phyloP scores from a whole-genome alignment of 495 filamentous ascomycete species.

The Platismatia glauca region DNA sequence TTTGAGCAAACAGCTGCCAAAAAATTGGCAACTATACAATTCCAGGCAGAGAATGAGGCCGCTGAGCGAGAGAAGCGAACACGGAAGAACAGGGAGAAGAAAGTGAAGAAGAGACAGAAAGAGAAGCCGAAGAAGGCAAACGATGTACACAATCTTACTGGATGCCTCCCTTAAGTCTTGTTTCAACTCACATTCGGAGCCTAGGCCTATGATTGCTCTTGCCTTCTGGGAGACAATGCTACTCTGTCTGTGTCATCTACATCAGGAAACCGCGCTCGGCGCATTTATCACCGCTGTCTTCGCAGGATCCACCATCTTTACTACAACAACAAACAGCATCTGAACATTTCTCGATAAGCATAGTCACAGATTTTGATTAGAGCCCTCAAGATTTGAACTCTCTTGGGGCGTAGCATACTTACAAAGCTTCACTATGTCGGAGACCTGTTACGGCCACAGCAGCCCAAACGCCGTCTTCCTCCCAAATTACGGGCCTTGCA shows the following conservation, averaged over 20 bases:
- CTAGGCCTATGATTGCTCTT: not conserved
- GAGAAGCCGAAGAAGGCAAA: conserved; percentile 10
- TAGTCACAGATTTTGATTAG: not conserved
- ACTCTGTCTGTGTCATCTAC: not conserved
- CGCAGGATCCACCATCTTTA: not conserved
- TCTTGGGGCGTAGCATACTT: not conserved
- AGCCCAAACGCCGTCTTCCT: not conserved
- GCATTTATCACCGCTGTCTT: not conserved
- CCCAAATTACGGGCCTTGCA: conserved; percentile 14
- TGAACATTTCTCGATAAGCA: not conserved
- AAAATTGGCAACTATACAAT: not conserved
- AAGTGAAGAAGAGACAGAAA: conserved; percentile 23
- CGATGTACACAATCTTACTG: not conserved
- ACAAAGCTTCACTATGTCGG: conserved; percentile 9
- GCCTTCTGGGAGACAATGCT: not conserved
- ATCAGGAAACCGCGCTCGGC: not conserved
- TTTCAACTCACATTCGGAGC: not conserved
- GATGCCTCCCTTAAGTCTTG: no score
- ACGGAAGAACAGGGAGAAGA: conserved; percentile 22
- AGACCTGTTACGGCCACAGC: conserved; percentile 8
- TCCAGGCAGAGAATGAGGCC: conserved; percentile 7
- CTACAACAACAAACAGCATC: not conserved
- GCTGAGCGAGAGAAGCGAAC: conserved; percentile 20
- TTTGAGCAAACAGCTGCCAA: not conserved
- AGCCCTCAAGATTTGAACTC: not conserved